Base-by-base conservation (phyloP, 345 rosid species). In the Gynandropsis gynandra region DNA sequence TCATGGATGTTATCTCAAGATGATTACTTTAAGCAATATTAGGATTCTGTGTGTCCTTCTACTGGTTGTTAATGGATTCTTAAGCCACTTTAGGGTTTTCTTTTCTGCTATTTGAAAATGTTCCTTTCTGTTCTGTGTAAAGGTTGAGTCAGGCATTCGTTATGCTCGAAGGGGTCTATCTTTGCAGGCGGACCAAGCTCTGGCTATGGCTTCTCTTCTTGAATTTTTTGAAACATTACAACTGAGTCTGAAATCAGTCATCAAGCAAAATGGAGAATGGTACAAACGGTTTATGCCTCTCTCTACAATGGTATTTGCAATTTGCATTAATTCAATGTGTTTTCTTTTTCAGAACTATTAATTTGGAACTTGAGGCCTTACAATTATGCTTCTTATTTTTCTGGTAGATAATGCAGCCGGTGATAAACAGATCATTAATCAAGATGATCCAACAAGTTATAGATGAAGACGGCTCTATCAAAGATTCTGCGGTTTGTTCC, bases 401-500 rank as follows among this genome's bases (percentile, higher is more conserved):
- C 27, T 58, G 72, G 66, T 76, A 90, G 96, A 78, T 87, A 57
- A 61, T 73, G 75, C 68, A 69, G 35, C 57, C 84, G 69, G 75
- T 70, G 21, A 67, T 77, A 4, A 76, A 75, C 69, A 69, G 74
- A 52, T 44, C 81, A 18, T 64, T 90, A 43, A 60, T 80, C 19
- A 80, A 69, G 72, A 63, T 50, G 60, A 80, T 90, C 63, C 76
- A 69, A 50, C 81, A 69, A 69, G 76, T 77, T 63, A 65, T 90
- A 34, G 93, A 84, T 49, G 86, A 69, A 68, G 85, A 87, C 73
- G 96, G 95, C 42, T 66, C 75, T 42, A 77, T 84, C 51, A 87
- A 80, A 68, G 89, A 90, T 69, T 82, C 96, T 1, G 93, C 96
- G 45, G 96, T 87, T 66, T 59, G 89, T 70, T 67, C 44, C 61